A percentile compares a stretch with the other conserved stretches of the same genome.
phyloP scores from a whole-genome alignment of 148 eudicot species.

The Spergularia marina region DNA sequence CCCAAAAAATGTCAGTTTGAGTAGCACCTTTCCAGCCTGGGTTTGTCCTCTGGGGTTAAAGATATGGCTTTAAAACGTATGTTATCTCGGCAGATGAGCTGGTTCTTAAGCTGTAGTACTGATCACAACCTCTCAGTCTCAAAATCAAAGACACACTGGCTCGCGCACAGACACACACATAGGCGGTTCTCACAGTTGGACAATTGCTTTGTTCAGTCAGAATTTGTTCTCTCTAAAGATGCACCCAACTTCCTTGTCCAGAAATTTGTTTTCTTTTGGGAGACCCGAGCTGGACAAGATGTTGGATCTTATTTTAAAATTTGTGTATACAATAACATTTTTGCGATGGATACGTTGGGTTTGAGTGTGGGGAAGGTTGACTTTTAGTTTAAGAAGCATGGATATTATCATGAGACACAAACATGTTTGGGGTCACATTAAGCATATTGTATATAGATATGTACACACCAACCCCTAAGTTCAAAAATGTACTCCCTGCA shows the following conservation, averaged over 20 bases:
- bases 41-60: too few relatives aligned
- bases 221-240: not conserved
- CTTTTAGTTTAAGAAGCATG: too few relatives aligned
- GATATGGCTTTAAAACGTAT: not conserved
- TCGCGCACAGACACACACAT: not conserved
- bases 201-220: not conserved
- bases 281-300: too few relatives aligned
- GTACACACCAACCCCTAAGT: too few relatives aligned
- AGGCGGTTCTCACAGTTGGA: not conserved
- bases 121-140: not conserved
- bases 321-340: not conserved
- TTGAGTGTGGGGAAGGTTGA: not conserved
- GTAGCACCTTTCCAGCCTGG: not conserved
- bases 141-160: not conserved
- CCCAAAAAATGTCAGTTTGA: not conserved
- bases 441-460: too few relatives aligned
- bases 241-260: too few relatives aligned
- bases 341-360: not conserved
- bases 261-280: too few relatives aligned
- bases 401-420: too few relatives aligned
- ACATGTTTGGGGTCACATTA: too few relatives aligned
- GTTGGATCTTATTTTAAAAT: too few relatives aligned
- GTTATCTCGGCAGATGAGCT: not conserved
- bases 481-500: too few relatives aligned
- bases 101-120: not conserved